These are phyloP conservation scores for Prunus yedoensis DNA, from an alignment of 331 rosid species.

Conservation along the genomic window DNA sequence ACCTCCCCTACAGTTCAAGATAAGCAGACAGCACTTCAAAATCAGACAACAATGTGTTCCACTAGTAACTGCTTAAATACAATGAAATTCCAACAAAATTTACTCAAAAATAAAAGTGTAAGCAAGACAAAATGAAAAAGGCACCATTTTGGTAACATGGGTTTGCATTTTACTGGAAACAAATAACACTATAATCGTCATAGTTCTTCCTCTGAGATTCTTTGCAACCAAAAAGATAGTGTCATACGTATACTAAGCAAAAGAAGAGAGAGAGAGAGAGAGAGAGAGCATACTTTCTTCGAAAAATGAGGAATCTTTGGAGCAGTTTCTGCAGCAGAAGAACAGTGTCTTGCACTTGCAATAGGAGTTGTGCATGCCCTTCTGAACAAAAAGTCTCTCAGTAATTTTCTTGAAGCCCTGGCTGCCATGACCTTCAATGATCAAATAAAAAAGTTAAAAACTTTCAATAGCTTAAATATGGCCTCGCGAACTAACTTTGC, in stretches of 20 bases:
- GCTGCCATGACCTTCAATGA: constrained; percentile 60
- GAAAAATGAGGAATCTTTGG: constrained; percentile 70
- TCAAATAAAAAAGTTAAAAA: too few relatives aligned
- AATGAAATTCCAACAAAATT: background rate
- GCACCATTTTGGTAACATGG: background rate
- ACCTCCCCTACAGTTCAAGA: constrained; percentile 64
- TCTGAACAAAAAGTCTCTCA: constrained; percentile 41
- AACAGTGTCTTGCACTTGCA: constrained; percentile 46
- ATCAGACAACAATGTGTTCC: constrained; percentile 11
- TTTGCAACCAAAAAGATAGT: background rate
- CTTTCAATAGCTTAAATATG: background rate
- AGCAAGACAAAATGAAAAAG: background rate
- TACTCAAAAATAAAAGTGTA: background rate
- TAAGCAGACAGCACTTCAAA: constrained; percentile 26
- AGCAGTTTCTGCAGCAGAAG: constrained; percentile 54
- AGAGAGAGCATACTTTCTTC: constrained; percentile 65
- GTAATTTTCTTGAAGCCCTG: constrained; percentile 56
- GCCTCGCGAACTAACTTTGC: background rate
- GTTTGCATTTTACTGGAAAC: background rate
- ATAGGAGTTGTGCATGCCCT: constrained; percentile 33
- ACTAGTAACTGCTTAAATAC: background rate
- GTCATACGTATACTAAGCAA: background rate
- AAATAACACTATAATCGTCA: background rate
- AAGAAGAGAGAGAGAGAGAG: background rate
- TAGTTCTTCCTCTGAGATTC: background rate